Base-by-base conservation (phyloP, 108 stramenopile species). In the Epipyxis sp. region DNA sequence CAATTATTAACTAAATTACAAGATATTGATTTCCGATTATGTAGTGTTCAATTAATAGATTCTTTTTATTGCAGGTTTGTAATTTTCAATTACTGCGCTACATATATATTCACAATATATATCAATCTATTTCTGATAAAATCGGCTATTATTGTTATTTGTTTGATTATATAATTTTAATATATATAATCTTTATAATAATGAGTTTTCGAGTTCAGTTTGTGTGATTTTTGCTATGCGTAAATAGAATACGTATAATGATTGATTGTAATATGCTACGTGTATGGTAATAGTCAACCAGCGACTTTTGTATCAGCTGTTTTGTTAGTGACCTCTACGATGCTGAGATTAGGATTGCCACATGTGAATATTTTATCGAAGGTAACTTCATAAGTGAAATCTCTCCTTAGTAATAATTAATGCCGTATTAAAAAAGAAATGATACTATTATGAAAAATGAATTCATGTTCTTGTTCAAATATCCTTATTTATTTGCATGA, bases 301-400 rank as follows among this genome's bases (percentile, higher is more conserved):
- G 83, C 82, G 16, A 79, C 76, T 76, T 98, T 96, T 79, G 85
- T 99, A n/a, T 92, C 94, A 30, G 94, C 95, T 1, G 85, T 92
- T 0, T 83, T 99, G 59, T 85, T 98, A 16, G 91, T 91, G 42
- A 92, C 94, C 0, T 91, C 91, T 57, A 89, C 93, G 59, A 96
- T 99, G 97, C 80, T 97, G 69, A 90, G 97, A 62, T 77, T 90
- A 42, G 96, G 95, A 82, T 87, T 99, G 59, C 98, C 98, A 0
- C 91, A 92, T 27, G 92, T 99, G 42, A 99, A 94, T 85, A 92
- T 99, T 37, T 86, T 97, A 67, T 88, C 88, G 77, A 99, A 99
- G 79, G 90, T 65, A 59, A 3, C 32, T 65, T 32, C 61, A 50
- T 50, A 50, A n/a, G n/a, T 57, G 54, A 16, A 57, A 25, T 25